Conservation (phyloP, 108 stramenopile species). For the Pseudonitzschia pungens region DNA sequence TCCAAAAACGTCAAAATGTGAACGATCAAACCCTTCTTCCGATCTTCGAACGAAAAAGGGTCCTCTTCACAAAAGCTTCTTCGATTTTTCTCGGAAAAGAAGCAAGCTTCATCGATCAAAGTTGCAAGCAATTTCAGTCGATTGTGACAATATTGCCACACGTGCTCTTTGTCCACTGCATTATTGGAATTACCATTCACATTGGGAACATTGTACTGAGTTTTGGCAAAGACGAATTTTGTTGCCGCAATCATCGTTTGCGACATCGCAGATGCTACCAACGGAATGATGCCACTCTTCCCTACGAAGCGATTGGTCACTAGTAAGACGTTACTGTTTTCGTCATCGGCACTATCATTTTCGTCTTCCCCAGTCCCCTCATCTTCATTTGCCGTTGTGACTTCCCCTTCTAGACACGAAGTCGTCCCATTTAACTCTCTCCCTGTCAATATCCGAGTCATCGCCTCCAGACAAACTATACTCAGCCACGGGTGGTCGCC, state of each 20-base stretch:
- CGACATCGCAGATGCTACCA: slow-evolving; percentile 55
- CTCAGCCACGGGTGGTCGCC: slow-evolving; percentile 19
- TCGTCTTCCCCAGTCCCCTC: slow-evolving; percentile 20
- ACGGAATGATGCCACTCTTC: slow-evolving; percentile 57
- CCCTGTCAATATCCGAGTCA: slow-evolving; percentile 60
- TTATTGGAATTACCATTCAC: neutral
- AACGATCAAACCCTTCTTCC: slow-evolving; percentile 18
- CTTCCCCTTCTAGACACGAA: slow-evolving; percentile 39
- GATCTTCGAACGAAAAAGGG: slow-evolving; percentile 30
- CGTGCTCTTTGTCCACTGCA: slow-evolving; percentile 34
- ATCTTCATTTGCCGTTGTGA: neutral
- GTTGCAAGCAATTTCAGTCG: slow-evolving; percentile 52
- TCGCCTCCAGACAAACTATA: slow-evolving; percentile 46
- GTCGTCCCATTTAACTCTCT: slow-evolving; percentile 40
- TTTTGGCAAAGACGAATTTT: neutral
- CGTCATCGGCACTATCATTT: slow-evolving; percentile 32
- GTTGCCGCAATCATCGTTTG: slow-evolving; percentile 42
- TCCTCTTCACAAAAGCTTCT: slow-evolving; percentile 38
- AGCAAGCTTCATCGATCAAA: slow-evolving; percentile 72
- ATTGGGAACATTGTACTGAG: neutral
- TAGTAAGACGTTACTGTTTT: slow-evolving; percentile 61
- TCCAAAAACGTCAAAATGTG: slow-evolving; percentile 17
- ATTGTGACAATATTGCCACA: slow-evolving; percentile 39
- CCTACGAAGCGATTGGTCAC: slow-evolving; percentile 62
- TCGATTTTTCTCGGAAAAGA: slow-evolving; percentile 54